A percentile compares a stretch with the other conserved stretches of the same genome.
phyloP scores from a whole-genome alignment of 257 asterid genomes.

The Gentiana straminea region DNA sequence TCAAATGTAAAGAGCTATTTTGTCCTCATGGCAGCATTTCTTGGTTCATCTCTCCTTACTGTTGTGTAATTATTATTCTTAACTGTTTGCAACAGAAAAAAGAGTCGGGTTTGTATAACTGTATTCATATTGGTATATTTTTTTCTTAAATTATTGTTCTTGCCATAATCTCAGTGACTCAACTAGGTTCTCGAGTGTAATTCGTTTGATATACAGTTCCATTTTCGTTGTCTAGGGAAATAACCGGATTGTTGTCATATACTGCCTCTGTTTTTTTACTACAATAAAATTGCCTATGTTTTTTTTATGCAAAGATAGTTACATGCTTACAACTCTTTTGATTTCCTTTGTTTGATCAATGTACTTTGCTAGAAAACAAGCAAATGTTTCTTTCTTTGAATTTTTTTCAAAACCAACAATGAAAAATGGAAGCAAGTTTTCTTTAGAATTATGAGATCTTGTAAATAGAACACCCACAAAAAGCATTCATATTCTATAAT shows the following conservation, averaged over 20 bases:
- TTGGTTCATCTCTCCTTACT: constrained; percentile 31
- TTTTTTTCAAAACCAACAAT: too few species aligned
- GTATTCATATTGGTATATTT: constrained; percentile 3
- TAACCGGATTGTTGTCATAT: constrained; percentile 15
- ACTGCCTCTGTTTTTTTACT: too few species aligned
- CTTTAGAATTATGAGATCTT: too few species aligned
- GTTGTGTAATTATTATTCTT: constrained; percentile 19
- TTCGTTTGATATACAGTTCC: constrained; percentile 17
- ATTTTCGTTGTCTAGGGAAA: constrained; percentile 20
- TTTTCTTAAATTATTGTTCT: constrained; percentile 5
- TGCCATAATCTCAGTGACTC: constrained; percentile 5
- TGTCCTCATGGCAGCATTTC: constrained; percentile 30
- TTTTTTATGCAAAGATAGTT: too few species aligned
- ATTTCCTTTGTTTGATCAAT: too few species aligned
- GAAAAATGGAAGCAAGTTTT: too few species aligned
- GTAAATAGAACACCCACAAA: too few species aligned
- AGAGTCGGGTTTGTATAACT: constrained; percentile 3
- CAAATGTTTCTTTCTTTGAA: too few species aligned
- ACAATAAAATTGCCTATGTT: too few species aligned
- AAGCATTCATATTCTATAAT: too few species aligned
- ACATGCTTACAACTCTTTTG: too few species aligned
- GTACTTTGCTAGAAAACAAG: too few species aligned
- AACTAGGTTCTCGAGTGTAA: constrained; percentile 6
- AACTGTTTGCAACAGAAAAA: constrained; percentile 7
- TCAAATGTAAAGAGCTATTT: constrained; percentile 16